Conservation (phyloP, 768 basidiomycete species). For the Pleurotus eryngii region DNA sequence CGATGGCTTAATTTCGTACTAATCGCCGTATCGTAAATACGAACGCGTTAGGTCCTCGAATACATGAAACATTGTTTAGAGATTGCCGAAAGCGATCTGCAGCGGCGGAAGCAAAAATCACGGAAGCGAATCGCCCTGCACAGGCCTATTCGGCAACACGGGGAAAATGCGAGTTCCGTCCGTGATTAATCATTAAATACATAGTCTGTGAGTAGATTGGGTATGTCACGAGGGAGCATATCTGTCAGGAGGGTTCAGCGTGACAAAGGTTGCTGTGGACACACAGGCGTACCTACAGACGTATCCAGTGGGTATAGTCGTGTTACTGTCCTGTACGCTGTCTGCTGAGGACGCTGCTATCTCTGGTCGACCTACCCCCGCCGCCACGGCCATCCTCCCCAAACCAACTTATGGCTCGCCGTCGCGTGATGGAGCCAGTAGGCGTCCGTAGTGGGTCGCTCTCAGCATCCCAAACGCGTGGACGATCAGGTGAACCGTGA, state of each 20-base stretch:
- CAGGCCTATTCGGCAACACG: background rate
- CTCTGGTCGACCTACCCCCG: constrained; percentile 14
- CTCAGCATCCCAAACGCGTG: constrained; percentile 27
- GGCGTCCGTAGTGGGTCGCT: constrained; percentile 23
- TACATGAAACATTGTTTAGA: too few relatives aligned
- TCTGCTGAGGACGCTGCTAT: constrained; percentile 5
- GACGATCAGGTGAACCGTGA: constrained; percentile 34
- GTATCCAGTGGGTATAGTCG: background rate
- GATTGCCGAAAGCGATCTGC: too few relatives aligned
- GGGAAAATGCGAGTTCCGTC: background rate
- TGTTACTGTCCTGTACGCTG: background rate
- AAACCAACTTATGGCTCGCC: constrained; percentile 40
- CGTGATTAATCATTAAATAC: background rate
- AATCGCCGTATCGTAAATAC: too few relatives aligned
- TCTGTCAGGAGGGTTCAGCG: too few relatives aligned
- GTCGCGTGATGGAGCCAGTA: constrained; percentile 29
- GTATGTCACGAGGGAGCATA: too few relatives aligned
- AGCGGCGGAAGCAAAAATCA: background rate
- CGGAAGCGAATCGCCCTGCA: background rate
- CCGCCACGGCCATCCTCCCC: constrained; percentile 28
- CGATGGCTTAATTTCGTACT: too few relatives aligned
- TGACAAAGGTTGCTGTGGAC: too few relatives aligned
- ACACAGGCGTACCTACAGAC: background rate
- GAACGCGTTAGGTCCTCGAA: too few relatives aligned
- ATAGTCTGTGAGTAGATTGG: background rate